Percentiles rank a stretch among this genome's conserved stretches.
Conservation (phyloP, 202 grass and related monocot genomes). For the Saccharum hybrid region DNA sequence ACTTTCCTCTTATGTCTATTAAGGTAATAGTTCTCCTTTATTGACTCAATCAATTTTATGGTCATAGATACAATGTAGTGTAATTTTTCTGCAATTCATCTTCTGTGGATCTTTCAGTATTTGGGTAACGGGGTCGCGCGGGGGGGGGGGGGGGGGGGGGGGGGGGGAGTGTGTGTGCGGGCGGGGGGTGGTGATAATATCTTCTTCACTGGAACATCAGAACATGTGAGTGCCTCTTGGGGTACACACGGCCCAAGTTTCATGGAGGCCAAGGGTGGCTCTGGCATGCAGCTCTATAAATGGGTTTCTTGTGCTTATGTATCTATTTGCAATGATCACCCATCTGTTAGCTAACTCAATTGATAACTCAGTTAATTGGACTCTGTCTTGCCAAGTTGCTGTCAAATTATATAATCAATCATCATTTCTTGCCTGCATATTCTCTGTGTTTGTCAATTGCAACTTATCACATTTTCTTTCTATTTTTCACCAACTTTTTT, state of each 20-base stretch:
- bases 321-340: constrained; percentile 10
- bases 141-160: no score
- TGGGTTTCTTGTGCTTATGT: neutral
- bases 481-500: constrained; percentile 18
- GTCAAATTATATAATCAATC: neutral
- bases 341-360: neutral
- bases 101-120: neutral
- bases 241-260: neutral
- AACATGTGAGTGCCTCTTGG: neutral
- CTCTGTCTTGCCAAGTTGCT: neutral
- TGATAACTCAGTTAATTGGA: neutral
- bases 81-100: neutral
- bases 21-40: constrained; percentile 57
- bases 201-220: no score
- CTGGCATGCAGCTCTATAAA: neutral
- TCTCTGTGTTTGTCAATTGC: neutral
- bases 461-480: neutral
- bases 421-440: constrained; percentile 5
- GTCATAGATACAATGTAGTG: neutral
- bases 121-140: neutral
- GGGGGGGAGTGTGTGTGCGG: no score
- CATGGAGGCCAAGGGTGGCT: constrained; percentile 6
- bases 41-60: neutral
- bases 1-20: constrained; percentile 71
- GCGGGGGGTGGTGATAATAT: no score